Evolutionary conservation across 805 yeast species (phyloP), one percentile per base, ranked within the genome.

Genomic region (Kuraishia capsulata): DNA sequence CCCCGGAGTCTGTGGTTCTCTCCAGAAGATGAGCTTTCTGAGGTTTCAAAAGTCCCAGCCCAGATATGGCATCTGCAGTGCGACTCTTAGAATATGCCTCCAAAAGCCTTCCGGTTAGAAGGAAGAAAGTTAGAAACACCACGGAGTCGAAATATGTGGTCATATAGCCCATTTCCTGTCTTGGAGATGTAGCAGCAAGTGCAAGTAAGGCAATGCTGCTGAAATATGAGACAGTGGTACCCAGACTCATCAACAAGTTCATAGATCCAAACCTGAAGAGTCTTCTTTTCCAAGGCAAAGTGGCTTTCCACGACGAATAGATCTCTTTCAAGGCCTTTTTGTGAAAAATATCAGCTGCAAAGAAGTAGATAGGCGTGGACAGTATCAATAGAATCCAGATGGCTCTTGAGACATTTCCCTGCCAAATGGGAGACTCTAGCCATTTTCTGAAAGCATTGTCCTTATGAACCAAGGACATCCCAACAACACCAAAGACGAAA

Each of bases 81-180:
- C 76, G 76, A 23, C 69, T 64, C 51, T 81, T 83, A 2, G 89
- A 76, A 45, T 69, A 68, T 21, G 80, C 66, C 54, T 83, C 90
- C 35, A 83, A 62, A 21, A 79, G 60, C 33, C 86, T 67, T 1
- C 94, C 94, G 42, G 81, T 74, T 35, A 83, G 62, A 40, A 83
- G 58, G 56, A 83, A 83, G 49, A 83, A 75, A 0, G 88, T 72
- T 45, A 83, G 62, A 50, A 83, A 83, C 3, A 83, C 85, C 21
- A 82, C 90, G 4, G 89, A 78, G 50, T 83, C 94, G 52, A 83
- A 83, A 49, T 80, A 83, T 0, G 84, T 78, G 3, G 86, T 78
- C 13, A 74, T 67, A 42, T 68, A 67, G 1, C 75, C 81, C 33
- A 47, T 58, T 21, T 51, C 39, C 24, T 43, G 40, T 33, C 42